Evolutionary conservation across 1,139 yeast genomes (phyloP), one percentile per base, ranked within the genome.

Genomic region (Taphrina confusa): DNA sequence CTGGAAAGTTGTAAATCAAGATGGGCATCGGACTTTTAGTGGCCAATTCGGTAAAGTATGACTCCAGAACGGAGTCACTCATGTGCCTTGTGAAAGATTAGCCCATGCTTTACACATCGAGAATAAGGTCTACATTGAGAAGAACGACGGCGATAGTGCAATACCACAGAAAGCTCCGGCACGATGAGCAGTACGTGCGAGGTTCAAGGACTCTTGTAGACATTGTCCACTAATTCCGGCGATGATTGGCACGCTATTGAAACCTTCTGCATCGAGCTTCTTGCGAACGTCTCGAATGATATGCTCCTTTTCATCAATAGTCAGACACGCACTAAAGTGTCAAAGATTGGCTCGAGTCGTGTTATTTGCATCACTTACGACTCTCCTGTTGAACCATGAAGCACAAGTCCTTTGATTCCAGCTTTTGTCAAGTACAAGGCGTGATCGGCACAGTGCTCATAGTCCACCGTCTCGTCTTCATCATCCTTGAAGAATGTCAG

Each of bases 311-410:
- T 80, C 83, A 20, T 69, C 65, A 60, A 74, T 70, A 23, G 80
- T 73, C 66, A 79, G 70, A 66, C 77, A 80, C 50, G 76, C 73
- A 63, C 47, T 42, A 25, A 2, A 6, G 11, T 1, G 22, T 42
- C 20, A 25, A 31, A 23, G 5, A 8, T 22, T 2, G 20, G 28
- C 11, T n/a, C n/a, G n/a, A n/a, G n/a, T n/a, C n/a, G n/a, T n/a
- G n/a, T n/a, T n/a, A n/a, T n/a, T n/a, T n/a, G n/a, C n/a, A n/a
- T n/a, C 20, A n/a, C 31, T 23, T 9, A 42, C 47, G 77, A 74
- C 67, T 80, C 82, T 37, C 82, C 83, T 36, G 73, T 79, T 37
- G 82, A 78, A 1, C 83, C 83, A 63, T 78, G 73, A 11, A 79
- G 69, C 8, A 78, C 80, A 12, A 77, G 70, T 22, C 83, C 83